Evolutionary conservation across 305 asterid species (phyloP).

Genomic region (Solanum aculeatissimum): DNA sequence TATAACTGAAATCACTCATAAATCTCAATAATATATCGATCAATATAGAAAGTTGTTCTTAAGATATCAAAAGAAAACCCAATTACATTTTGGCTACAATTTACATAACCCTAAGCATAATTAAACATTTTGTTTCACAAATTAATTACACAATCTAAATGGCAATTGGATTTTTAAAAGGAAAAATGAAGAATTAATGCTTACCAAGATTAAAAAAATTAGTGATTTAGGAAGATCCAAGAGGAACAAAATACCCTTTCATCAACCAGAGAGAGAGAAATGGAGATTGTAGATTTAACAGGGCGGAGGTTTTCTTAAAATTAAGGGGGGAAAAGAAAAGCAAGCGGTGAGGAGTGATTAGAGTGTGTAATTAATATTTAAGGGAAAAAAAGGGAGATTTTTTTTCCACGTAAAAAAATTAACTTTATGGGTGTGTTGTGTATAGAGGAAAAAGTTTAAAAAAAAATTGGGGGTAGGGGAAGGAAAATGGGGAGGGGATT

Average conservation of each 20-base stretch:
- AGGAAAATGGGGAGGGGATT: too few species aligned
- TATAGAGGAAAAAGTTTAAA: too few species aligned
- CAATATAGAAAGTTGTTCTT: background rate
- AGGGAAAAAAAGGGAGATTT: background rate
- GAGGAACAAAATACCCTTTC: background rate
- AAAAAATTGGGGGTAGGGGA: too few species aligned
- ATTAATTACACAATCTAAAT: background rate
- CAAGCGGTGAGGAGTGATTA: background rate
- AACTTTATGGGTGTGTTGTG: too few species aligned
- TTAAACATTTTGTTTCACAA: background rate
- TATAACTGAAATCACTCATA: too few species aligned
- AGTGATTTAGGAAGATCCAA: background rate
- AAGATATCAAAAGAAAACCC: background rate
- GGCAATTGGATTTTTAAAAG: background rate
- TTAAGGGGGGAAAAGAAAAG: background rate
- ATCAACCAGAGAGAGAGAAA: background rate
- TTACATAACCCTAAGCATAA: background rate
- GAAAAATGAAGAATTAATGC: background rate
- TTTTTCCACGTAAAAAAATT: background rate
- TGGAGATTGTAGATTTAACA: background rate
- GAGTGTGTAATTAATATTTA: background rate
- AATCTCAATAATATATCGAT: background rate
- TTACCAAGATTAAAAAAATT: background rate
- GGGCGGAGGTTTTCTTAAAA: background rate
- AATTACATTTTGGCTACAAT: background rate